Base-by-base conservation (phyloP, 331 rosid genomes). In the Malus hybrid region DNA sequence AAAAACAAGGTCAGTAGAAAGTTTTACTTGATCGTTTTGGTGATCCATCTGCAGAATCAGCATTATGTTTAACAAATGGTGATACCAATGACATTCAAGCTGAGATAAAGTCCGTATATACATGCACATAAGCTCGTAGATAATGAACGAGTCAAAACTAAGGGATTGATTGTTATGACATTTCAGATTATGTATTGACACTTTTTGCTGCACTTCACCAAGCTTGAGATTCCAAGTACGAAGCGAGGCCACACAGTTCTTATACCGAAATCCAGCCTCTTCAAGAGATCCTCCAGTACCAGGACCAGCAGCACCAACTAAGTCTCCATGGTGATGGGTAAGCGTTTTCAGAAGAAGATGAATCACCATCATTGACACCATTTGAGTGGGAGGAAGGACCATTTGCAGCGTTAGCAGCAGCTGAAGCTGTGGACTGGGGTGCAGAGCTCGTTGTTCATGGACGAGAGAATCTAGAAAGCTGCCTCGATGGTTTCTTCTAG, bases 361-460 rank as follows among this genome's bases (percentile, higher is more conserved):
- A 81, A 5, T 91, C 98, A 1, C 85, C 92, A 32, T 46, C 79
- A 2, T 65, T 64, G 79, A 79, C 81, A 42, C 89, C 89, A 71
- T 80, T 91, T 0, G 92, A 75, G 39, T 61, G 82, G 6, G 87
- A 59, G 14, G 90, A 73, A 5, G 74, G 83, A 42, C 77, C 88
- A 57, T 83, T 85, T 1, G 84, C 19, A 36, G 42, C n/a, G 22
- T 52, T 56, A 22, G 64, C 0, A 1, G 6, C 54, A 28, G 16
- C 77, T 16, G 13, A 22, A 39, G 52, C 90, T 55, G 93, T 86
- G 76, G 90, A 81, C 97, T 64, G 24, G 97, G 96, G 79, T 92
- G 83, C 93, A 89, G 75, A 92, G 97, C 80, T 94, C 90, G 69
- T 94, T 92, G 24, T 24, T 24, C 99, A 94, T 92, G 72, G 97